Base-by-base conservation (phyloP, 352 stramenopile species). In the Pythium folliculosum region DNA sequence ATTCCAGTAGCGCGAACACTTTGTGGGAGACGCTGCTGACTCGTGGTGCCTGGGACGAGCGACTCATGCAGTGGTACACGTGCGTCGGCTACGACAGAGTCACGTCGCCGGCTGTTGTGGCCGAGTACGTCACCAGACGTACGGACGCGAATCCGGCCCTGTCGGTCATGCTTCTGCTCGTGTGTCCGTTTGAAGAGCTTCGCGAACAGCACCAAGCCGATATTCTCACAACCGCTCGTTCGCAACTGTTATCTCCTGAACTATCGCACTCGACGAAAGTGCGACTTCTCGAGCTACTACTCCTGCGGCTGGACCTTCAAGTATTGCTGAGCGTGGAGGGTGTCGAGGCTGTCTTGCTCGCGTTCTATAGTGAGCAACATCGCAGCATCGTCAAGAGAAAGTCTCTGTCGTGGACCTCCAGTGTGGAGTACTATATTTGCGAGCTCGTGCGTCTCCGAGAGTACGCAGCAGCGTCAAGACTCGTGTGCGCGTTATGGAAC, bases 231-330 rank as follows among this genome's bases (percentile, higher is more conserved):
- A 59, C 47, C n/a, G 43, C 65, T 21, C 40, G 61, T 5, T 27
- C 45, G 1, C 59, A 55, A 14, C 14, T 61, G 30, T n/a, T 48
- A 9, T 22, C 58, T 2, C 19, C 54, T 67, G 27, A 19, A 76
- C 6, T 25, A 63, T 19, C 68, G 56, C 19, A 61, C 27, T 49
- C 63, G 30, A 62, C 73, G 49, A 68, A 43, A 30, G 6, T 69
- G 22, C 53, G 49, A 10, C 49, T 73, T 3, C 72, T 89, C 37
- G 83, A 91, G 56, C 67, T 94, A 21, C 60, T 76, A 13, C 70
- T 94, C n/a, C 64, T 94, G 58, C 85, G 83, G 16, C 80, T 89
- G 43, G 82, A 91, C 53, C 27, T 91, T 7, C 47, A 55, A 2
- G 53, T 70, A 19, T 64, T 94, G 13, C 38, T 86, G 23, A 70